phyloP scores from a whole-genome alignment of 306 rosid species.

The Malus orientalis region DNA sequence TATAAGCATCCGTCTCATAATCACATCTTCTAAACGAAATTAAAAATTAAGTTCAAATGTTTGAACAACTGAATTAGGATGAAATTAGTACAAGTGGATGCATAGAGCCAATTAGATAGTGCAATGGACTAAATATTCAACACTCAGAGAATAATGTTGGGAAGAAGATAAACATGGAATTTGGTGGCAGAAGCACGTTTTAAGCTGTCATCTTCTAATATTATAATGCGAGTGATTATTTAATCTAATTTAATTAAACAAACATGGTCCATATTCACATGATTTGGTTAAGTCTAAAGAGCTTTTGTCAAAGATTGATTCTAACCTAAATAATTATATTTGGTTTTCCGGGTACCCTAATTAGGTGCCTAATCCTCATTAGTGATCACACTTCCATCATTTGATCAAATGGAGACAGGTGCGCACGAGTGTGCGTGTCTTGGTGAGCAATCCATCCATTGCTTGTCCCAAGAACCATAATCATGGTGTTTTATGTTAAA shows the following conservation, averaged over 20 bases:
- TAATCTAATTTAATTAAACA: slow-evolving; percentile 1
- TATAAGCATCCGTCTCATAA: no score
- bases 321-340: slow-evolving; percentile 4
- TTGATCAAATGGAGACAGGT: slow-evolving; percentile 26
- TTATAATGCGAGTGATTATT: slow-evolving; percentile 12
- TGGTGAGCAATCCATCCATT: slow-evolving; percentile 34
- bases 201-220: slow-evolving; percentile 23
- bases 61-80: background rate
- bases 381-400: slow-evolving; percentile 20
- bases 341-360: background rate
- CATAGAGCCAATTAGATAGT: slow-evolving; percentile 18
- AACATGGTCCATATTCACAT: slow-evolving; percentile 19
- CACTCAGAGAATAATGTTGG: slow-evolving; percentile 11
- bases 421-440: slow-evolving; percentile 46
- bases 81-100: slow-evolving; percentile 21
- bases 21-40: background rate
- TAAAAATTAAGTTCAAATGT: background rate
- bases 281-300: slow-evolving; percentile 14
- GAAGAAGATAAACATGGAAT: slow-evolving; percentile 43
- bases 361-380: slow-evolving; percentile 2
- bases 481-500: slow-evolving; percentile 12
- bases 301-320: slow-evolving; percentile 25
- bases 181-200: slow-evolving; percentile 59
- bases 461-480: slow-evolving; percentile 54
- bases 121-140: slow-evolving; percentile 11